Base-by-base conservation (phyloP, 2,329 filamentous ascomycete species). In the Ascochyta koolunga region DNA sequence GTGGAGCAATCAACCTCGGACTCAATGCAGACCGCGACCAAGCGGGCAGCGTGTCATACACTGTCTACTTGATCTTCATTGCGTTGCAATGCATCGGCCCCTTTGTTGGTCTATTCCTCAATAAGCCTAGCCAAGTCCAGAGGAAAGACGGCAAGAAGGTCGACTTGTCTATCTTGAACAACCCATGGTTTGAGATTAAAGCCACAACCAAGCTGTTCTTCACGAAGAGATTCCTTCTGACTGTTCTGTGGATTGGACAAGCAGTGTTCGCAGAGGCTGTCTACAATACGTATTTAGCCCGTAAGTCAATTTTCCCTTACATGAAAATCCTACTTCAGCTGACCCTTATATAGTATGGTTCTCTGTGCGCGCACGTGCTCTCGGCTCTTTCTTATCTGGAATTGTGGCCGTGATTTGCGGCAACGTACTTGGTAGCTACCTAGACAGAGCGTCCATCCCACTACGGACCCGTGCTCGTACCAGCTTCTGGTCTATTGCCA, bases 241-340 rank as follows among this genome's bases (percentile, higher is more conserved):
- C 90, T 1, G 71, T 90, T 3, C 80, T 87, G 0, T 84, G 89
- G 59, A 90, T 91, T 33, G 86, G 86, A 1, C 86, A 90, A 60
- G 86, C 86, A 0, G 88, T 89, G 0, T 91, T 88, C 66, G 77
- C 86, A 0, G 88, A 91, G 68, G 85, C 89, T 0, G 87, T 91
- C 0, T 89, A 87, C 71, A 90, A 87, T 69, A 90, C 88, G 0
- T 91, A 87, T 54, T 76, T 87, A 7, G 78, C 80, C 8, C 59
- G 79, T 71, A 61, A 63, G 69, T 64, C 19, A 3, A 27, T 25
- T 27, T 9, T 11, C 7, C 10, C 16, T n/a, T 33, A 15, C 1
- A 9, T 2, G 5, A 3, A 16, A 15, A 27, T 11, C 29, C 2
- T 11, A n/a, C 1, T 1, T n/a, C 13, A 15, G 16, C 46, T 61